Percentiles rank a stretch among this genome's conserved stretches.
Evolutionary conservation across 78 protist species (phyloP).

Genomic region (Capsaspora owczarzaki): DNA sequence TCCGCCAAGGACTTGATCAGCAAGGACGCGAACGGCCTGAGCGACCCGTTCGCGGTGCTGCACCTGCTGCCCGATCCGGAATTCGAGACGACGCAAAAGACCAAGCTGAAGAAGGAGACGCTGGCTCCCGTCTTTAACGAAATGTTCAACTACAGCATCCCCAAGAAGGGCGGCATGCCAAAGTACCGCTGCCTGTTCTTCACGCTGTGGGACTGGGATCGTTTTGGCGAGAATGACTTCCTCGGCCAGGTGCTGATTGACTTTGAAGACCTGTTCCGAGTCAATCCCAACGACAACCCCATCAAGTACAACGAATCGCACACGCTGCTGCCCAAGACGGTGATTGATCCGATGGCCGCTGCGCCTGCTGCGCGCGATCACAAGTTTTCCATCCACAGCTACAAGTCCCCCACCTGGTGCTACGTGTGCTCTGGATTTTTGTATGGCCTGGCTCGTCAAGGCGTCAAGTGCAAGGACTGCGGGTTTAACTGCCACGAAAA

Average conservation of each 20-base stretch:
- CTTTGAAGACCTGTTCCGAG: background rate
- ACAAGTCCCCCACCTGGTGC: background rate
- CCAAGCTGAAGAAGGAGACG: background rate
- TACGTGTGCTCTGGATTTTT: background rate
- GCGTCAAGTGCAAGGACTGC: background rate
- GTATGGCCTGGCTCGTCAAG: background rate
- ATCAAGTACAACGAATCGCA: background rate
- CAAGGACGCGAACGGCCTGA: too few relatives aligned
- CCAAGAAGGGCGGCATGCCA: background rate
- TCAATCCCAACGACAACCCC: background rate
- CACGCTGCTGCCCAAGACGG: background rate
- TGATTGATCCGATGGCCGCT: background rate
- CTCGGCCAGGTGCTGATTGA: background rate
- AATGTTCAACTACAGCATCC: background rate
- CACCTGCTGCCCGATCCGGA: background rate
- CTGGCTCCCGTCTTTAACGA: background rate
- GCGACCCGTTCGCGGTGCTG: background rate
- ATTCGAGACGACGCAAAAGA: background rate
- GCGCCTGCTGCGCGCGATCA: background rate
- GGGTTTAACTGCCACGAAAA: slow-evolving; percentile 24
- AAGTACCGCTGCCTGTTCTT: background rate
- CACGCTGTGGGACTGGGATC: background rate
- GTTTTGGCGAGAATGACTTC: background rate
- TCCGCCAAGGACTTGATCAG: too few relatives aligned
- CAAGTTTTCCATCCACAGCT: background rate